Percentiles rank a stretch among this genome's conserved stretches.
Evolutionary conservation across 257 asterid species (phyloP).

Genomic region (Solanum chiquidenum): DNA sequence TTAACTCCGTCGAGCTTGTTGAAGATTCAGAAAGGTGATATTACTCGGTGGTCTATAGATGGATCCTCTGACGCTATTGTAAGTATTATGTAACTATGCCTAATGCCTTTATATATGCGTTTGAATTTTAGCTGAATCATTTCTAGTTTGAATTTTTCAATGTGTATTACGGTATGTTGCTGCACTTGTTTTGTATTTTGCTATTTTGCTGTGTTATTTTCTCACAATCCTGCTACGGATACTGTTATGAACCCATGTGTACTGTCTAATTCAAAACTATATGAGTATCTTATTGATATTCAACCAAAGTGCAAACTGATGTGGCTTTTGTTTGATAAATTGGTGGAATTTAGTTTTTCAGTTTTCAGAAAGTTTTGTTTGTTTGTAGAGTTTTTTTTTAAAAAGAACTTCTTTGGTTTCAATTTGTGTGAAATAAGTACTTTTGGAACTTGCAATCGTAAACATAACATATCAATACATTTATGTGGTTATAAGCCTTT

Average conservation of each 20-base stretch:
- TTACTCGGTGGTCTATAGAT: conserved; percentile 76
- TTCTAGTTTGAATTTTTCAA: background rate
- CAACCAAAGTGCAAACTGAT: background rate
- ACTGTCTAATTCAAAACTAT: background rate
- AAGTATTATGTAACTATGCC: conserved; percentile 12
- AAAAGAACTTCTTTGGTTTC: background rate
- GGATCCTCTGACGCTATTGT: conserved; percentile 93
- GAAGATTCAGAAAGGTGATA: conserved; percentile 73
- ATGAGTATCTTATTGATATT: background rate
- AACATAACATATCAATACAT: background rate
- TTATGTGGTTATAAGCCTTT: background rate
- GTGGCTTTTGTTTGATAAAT: background rate
- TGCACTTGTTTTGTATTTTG: background rate
- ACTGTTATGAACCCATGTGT: background rate
- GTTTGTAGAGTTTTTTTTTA: background rate
- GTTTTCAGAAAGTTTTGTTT: background rate
- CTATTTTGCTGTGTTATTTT: background rate
- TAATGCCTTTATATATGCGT: background rate
- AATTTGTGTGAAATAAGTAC: background rate
- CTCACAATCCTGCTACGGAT: background rate
- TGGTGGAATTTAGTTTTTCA: background rate
- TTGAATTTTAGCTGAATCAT: background rate
- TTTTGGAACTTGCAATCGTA: background rate
- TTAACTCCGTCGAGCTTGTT: conserved; percentile 45
- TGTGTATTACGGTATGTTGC: background rate